Evolutionary conservation across 2,329 filamentous ascomycete genomes (phyloP), one percentile per base, ranked within the genome.

Genomic region (Epichloe bromicola): DNA sequence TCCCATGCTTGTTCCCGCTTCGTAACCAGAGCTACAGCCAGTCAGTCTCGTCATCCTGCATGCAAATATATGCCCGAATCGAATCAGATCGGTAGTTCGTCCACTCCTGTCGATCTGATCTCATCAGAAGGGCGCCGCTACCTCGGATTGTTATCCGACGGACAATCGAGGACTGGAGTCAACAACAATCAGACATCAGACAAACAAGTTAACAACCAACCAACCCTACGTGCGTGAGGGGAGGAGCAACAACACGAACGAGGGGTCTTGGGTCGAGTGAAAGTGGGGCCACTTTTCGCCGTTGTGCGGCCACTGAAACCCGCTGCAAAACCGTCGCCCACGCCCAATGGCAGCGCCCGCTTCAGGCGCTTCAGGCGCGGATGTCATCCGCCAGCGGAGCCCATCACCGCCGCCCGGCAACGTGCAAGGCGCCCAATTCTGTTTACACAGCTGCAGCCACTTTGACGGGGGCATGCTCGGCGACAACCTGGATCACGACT

Each of bases 391-490:
- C 51, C 51, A 47, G 48, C 55, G 49, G 60, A 58, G 54, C 56
- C 54, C 54, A 46, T 56, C 55, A 51, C 58, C 56, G 58, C 63
- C 61, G 60, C 68, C 65, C 61, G 58, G 67, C 67, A 70, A 69
- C 67, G 57, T 56, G 53, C 58, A 59, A 52, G 54, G 56, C 64
- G 65, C 67, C 58, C 63, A 65, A 61, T 66, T 68, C 67, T 72
- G 69, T 72, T 72, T 72, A 72, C 67, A 65, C 53, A 51, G 49
- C 51, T 56, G 53, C 53, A 53, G 49, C 48, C 46, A 51, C 52
- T 51, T 53, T 53, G 30, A 54, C 54, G 53, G 54, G 53, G 49
- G 36, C 54, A 54, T 46, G 60, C 57, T 54, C 53, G 52, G 60
- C 60, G 41, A 57, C 59, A 54, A 56, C 61, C 50, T 53, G 54